These are phyloP conservation scores for Globisporangium alternatum DNA, from an alignment of 352 stramenopile genomes.

Conservation along the genomic window DNA sequence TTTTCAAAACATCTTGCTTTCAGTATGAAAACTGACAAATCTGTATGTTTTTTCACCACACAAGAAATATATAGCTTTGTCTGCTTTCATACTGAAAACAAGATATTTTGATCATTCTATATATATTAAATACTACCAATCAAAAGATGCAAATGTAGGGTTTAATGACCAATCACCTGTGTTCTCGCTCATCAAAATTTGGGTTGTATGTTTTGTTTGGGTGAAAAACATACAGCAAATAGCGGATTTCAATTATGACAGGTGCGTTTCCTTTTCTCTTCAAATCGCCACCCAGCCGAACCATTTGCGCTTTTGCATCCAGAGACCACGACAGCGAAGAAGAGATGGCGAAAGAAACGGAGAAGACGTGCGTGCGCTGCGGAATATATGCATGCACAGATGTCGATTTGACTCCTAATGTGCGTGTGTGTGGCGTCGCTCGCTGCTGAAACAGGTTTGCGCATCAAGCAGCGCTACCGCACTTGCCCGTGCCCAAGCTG, in stretches of 20 bases:
- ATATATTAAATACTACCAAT: no score
- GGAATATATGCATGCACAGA: not conserved
- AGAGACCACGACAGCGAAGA: not conserved
- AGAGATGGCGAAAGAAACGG: not conserved
- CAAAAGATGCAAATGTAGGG: no score
- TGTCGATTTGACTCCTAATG: not conserved
- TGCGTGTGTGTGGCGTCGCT: not conserved
- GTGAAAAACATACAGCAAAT: no score
- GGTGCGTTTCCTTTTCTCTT: not conserved
- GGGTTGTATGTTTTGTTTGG: no score
- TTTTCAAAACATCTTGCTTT: no score
- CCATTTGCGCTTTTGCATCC: conserved; percentile 3
- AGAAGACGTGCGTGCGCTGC: conserved; percentile 1
- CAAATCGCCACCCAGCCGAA: not conserved
- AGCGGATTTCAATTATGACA: not conserved
- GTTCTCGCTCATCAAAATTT: no score
- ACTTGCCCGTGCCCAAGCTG: conserved; percentile 82
- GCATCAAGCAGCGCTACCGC: conserved; percentile 63
- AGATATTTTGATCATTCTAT: no score
- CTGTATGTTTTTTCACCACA: no score
- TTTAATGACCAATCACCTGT: no score
- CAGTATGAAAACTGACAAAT: no score
- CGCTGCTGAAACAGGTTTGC: conserved; percentile 22
- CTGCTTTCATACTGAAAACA: no score
- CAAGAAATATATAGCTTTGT: no score